Evolutionary conservation across 1,284 basidiomycete species (phyloP).

Genomic region (Blastosporella zonata): DNA sequence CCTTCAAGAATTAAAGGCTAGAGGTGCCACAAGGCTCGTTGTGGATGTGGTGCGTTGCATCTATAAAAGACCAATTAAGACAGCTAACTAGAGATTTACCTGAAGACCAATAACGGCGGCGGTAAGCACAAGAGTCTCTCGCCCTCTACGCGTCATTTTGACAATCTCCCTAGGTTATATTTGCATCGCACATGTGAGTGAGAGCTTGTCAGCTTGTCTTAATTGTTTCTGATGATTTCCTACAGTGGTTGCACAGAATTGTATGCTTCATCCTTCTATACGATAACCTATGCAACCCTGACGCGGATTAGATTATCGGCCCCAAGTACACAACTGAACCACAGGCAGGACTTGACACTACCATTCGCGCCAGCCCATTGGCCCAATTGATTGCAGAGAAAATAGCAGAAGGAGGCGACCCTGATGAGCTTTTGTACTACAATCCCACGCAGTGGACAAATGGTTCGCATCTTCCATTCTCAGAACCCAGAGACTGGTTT

Average conservation of each 20-base stretch:
- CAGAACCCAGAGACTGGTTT: conserved; percentile 45
- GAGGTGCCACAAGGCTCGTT: conserved; percentile 50
- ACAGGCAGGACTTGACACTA: conserved; percentile 56
- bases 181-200: conserved; percentile 56
- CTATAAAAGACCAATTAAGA: background rate
- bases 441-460: conserved; percentile 51
- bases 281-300: conserved; percentile 14
- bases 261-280: conserved; percentile 29
- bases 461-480: conserved; percentile 45
- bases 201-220: conserved; percentile 41
- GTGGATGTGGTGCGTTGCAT: conserved; percentile 49
- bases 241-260: conserved; percentile 59
- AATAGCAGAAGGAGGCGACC: conserved; percentile 46
- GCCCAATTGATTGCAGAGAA: conserved; percentile 47
- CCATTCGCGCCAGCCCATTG: conserved; percentile 46
- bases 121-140: conserved; percentile 26
- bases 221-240: conserved; percentile 20
- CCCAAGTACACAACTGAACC: conserved; percentile 50
- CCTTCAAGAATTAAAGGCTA: conserved; percentile 42
- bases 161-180: conserved; percentile 51
- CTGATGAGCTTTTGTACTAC: conserved; percentile 43
- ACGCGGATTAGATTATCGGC: conserved; percentile 45
- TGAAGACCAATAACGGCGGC: conserved; percentile 57
- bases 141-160: conserved; percentile 35
- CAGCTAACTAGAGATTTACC: background rate